phyloP scores from a whole-genome alignment of 2,329 filamentous ascomycete species.

The Ascochyta koolunga region DNA sequence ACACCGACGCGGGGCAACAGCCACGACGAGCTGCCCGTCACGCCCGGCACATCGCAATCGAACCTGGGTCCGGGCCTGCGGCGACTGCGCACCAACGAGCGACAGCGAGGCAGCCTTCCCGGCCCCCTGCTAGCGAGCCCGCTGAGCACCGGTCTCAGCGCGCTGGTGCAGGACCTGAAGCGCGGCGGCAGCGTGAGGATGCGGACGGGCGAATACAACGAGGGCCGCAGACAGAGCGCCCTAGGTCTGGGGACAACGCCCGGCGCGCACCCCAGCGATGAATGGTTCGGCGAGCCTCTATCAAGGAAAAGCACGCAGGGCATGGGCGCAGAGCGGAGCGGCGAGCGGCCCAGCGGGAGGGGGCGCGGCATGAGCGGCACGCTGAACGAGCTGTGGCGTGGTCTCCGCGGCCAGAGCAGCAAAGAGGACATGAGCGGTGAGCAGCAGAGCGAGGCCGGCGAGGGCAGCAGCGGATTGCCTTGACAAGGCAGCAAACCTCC shows the following conservation, averaged over 20 bases:
- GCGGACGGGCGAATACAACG: conserved; percentile 2
- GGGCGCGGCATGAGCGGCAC: conserved; percentile 41
- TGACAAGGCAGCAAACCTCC: no score
- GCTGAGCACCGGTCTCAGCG: conserved; percentile 65
- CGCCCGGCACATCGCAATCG: conserved; percentile 28
- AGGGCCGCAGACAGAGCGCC: conserved; percentile 26
- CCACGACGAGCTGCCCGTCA: conserved; percentile 20
- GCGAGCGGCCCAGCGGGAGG: background rate
- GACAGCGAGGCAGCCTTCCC: conserved; percentile 35
- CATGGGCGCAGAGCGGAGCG: conserved; percentile 9
- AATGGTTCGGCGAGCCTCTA: conserved; percentile 28
- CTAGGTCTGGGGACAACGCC: conserved; percentile 24
- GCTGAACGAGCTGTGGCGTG: conserved; percentile 39
- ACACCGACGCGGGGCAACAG: conserved; percentile 16
- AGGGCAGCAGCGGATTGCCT: background rate
- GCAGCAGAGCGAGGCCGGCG: background rate
- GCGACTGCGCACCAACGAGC: conserved; percentile 40
- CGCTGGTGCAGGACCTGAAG: conserved; percentile 68
- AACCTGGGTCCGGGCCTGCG: conserved; percentile 26
- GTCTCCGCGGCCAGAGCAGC: conserved; percentile 27
- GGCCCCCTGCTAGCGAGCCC: conserved; percentile 66
- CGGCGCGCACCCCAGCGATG: background rate
- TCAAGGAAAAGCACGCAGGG: conserved; percentile 30
- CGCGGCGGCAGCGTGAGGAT: conserved; percentile 54
- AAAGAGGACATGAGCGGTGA: conserved; percentile 14